Percentiles rank a stretch among this genome's conserved stretches.
Conservation (phyloP, 2,329 filamentous ascomycete species). For the Annulohypoxylon truncatum region DNA sequence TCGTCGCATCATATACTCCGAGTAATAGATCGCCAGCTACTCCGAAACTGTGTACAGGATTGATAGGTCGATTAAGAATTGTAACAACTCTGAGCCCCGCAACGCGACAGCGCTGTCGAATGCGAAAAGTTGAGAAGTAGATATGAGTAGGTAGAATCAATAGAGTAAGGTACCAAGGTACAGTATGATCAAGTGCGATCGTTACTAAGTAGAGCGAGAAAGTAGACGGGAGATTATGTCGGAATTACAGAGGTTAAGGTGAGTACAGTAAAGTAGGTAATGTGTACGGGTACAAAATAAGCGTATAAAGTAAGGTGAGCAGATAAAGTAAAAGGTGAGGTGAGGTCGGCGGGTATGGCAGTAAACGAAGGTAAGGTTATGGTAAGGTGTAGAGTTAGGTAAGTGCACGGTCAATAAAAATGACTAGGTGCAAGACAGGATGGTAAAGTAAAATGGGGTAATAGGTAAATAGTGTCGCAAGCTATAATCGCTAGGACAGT, state of each 20-base stretch:
- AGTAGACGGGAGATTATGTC: not conserved
- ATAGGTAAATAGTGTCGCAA: not conserved
- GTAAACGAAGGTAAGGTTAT: not conserved
- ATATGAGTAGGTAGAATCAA: constrained; percentile 6
- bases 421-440: not conserved
- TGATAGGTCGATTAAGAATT: not conserved
- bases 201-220: not conserved
- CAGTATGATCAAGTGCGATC: not conserved
- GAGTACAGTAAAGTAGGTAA: not conserved
- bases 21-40: constrained; percentile 16
- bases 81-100: constrained; percentile 1
- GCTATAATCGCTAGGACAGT: not conserved
- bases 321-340: not conserved
- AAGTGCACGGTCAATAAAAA: not conserved
- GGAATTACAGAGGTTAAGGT: constrained; percentile 8
- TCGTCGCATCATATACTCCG: constrained; percentile 32
- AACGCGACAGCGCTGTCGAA: not conserved
- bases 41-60: constrained; percentile 18
- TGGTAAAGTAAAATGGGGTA: not conserved
- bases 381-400: constrained; percentile 2
- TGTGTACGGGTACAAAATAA: not conserved
- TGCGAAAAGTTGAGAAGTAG: not conserved
- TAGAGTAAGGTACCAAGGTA: constrained; percentile 5
- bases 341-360: not conserved
- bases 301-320: not conserved